Percentiles rank a stretch among this genome's conserved stretches.
These are phyloP conservation scores for Cystofilobasidium macerans DNA, from an alignment of 768 basidiomycete species.

Conservation along the genomic window DNA sequence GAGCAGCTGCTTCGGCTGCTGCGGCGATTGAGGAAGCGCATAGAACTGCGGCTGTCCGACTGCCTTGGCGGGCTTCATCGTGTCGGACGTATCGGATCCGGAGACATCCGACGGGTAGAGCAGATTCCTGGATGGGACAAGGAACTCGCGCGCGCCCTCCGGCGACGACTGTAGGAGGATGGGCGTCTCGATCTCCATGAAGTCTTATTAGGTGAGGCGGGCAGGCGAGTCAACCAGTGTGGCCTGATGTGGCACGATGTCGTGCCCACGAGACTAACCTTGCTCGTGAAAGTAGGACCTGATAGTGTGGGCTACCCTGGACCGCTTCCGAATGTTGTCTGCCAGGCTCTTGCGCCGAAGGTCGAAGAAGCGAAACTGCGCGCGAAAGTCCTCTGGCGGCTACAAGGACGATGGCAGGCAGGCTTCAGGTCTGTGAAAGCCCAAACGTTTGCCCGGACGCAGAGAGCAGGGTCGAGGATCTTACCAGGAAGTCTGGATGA, in stretches of 20 bases:
- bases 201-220: constrained; percentile 46
- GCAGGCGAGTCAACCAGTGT: constrained; percentile 19
- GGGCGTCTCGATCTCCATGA: constrained; percentile 88
- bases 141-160: constrained; percentile 86
- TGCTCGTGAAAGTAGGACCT: constrained; percentile 61
- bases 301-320: constrained; percentile 66
- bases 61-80: not conserved
- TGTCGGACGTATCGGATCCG: not conserved
- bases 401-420: constrained; percentile 32
- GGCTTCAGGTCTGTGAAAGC: not conserved
- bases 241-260: too few relatives aligned
- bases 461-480: too few relatives aligned
- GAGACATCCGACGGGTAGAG: not conserved
- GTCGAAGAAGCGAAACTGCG: constrained; percentile 79
- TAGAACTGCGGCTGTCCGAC: constrained; percentile 49
- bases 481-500: constrained; percentile 57
- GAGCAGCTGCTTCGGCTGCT: constrained; percentile 88
- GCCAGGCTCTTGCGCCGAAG: constrained; percentile 64
- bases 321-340: constrained; percentile 67
- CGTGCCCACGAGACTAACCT: constrained; percentile 35
- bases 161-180: constrained; percentile 80
- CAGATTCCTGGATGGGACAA: constrained; percentile 61
- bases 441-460: not conserved
- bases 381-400: constrained; percentile 77
- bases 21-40: constrained; percentile 85